Evolutionary conservation across 2,329 filamentous ascomycete species (phyloP).

Genomic region (Geoglossum cookeanum): DNA sequence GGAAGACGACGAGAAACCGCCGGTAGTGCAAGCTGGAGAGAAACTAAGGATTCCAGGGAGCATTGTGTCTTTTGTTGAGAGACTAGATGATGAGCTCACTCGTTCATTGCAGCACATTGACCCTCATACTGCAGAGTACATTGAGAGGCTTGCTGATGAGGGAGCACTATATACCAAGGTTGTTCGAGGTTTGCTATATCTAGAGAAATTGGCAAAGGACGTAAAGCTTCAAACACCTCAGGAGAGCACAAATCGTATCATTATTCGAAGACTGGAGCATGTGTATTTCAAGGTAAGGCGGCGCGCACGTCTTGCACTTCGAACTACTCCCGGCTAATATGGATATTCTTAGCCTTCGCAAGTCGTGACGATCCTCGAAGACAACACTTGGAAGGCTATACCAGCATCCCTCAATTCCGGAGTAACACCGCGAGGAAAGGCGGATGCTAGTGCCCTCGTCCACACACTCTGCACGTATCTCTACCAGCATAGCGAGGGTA

Average conservation of each 20-base stretch:
- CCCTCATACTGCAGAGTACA: conserved; percentile 96
- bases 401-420: conserved; percentile 50
- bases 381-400: conserved; percentile 77
- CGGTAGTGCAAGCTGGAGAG: conserved; percentile 51
- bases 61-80: conserved; percentile 83
- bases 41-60: conserved; percentile 85
- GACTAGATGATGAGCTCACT: conserved; percentile 90
- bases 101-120: conserved; percentile 95
- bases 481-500: conserved; percentile 85
- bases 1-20: conserved; percentile 95
- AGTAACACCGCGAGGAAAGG: conserved; percentile 55
- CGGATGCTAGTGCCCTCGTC: conserved; percentile 58
- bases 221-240: conserved; percentile 54
- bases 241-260: conserved; percentile 76
- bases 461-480: conserved; percentile 86
- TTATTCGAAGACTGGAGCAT: conserved; percentile 90
- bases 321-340: conserved; percentile 10
- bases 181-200: conserved; percentile 73
- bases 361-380: conserved; percentile 84
- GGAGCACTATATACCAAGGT: conserved; percentile 80
- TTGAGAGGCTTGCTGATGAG: conserved; percentile 85
- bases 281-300: conserved; percentile 79
- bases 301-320: conserved; percentile 6
- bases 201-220: conserved; percentile 59
- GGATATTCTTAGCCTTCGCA: conserved; percentile 46